Conservation (phyloP, 2,329 filamentous ascomycete species). For the Cladosporium sp. region DNA sequence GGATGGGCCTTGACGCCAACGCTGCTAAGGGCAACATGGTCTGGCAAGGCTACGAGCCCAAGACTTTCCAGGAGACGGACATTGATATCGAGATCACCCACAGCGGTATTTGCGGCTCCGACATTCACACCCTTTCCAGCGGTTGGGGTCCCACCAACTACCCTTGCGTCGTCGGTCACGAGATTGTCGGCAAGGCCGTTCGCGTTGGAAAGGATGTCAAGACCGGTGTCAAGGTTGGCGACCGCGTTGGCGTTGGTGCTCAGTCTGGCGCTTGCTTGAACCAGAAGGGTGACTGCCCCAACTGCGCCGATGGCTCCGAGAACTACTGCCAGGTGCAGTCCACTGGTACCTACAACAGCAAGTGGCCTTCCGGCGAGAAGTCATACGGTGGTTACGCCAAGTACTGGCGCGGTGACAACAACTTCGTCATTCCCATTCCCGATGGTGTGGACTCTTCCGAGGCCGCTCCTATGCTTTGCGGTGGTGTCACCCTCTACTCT, state of each 20-base stretch:
- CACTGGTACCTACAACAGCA: constrained; percentile 25
- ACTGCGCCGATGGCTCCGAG: constrained; percentile 48
- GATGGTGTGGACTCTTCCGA: constrained; percentile 48
- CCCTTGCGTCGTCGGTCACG: constrained; percentile 31
- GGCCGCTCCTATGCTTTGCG: constrained; percentile 71
- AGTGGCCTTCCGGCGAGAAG: constrained; percentile 58
- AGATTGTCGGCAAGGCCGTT: constrained; percentile 29
- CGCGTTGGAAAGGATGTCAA: constrained; percentile 28
- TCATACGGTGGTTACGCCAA: constrained; percentile 64
- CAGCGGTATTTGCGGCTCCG: constrained; percentile 35
- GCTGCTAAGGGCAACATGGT: constrained; percentile 53
- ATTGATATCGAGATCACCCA: constrained; percentile 38
- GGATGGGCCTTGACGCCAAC: constrained; percentile 51
- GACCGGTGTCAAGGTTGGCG: constrained; percentile 33
- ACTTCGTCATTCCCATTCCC: constrained; percentile 60
- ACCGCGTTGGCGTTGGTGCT: constrained; percentile 52
- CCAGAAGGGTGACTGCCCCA: constrained; percentile 46
- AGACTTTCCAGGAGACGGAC: constrained; percentile 39
- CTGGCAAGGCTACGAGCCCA: constrained; percentile 44
- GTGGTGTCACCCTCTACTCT: constrained; percentile 70
- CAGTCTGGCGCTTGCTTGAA: constrained; percentile 48
- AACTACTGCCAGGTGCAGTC: constrained; percentile 38
- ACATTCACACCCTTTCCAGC: constrained; percentile 28
- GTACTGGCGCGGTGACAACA: constrained; percentile 54
- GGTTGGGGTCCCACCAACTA: constrained; percentile 45